Percentiles rank a stretch among this genome's conserved stretches.
Conservation (phyloP, 257 asterid species). For the Solanum clarkiae region DNA sequence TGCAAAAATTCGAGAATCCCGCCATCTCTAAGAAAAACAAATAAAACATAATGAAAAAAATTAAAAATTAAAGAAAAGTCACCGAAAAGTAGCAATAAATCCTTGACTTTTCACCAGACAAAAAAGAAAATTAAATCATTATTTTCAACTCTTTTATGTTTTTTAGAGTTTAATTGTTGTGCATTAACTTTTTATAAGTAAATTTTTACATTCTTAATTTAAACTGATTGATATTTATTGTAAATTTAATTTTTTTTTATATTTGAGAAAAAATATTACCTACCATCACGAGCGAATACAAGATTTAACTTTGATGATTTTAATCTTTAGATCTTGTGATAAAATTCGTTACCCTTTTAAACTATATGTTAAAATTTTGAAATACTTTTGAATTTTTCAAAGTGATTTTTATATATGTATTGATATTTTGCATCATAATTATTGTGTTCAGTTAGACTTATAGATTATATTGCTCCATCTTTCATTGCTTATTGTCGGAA, state of each 20-base stretch:
- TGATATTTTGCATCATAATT: neutral
- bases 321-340: neutral
- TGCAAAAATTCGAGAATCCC: constrained; percentile 30
- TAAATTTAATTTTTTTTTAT: neutral
- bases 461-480: neutral
- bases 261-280: neutral
- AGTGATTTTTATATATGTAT: neutral
- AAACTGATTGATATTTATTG: neutral
- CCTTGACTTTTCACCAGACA: neutral
- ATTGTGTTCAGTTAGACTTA: neutral
- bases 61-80: neutral
- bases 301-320: neutral
- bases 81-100: constrained; percentile 55
- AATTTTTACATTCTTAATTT: neutral
- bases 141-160: neutral
- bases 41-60: constrained; percentile 8
- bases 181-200: neutral
- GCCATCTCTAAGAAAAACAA: neutral
- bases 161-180: neutral
- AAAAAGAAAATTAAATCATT: neutral
- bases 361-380: neutral
- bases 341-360: neutral
- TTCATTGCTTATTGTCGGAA: neutral
- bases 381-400: neutral
- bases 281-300: neutral